Conservation (phyloP, 2,329 filamentous ascomycete genomes). For the Aspergillus clavatus region DNA sequence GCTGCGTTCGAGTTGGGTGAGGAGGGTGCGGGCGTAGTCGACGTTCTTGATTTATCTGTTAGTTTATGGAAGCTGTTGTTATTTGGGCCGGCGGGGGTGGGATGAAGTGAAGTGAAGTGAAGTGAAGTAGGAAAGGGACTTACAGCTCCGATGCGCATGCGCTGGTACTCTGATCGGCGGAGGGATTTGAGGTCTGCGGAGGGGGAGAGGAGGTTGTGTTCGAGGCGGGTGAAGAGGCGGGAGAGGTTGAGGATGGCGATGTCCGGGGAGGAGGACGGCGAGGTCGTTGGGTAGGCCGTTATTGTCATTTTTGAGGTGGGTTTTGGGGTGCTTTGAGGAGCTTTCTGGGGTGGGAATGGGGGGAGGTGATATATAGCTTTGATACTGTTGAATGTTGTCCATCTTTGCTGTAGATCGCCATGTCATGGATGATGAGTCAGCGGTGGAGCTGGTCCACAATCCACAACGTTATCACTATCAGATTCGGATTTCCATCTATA, state of each 20-base stretch:
- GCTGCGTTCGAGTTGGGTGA: slow-evolving; percentile 39
- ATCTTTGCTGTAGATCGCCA: no score
- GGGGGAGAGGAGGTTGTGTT: slow-evolving; percentile 40
- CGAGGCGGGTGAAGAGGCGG: slow-evolving; percentile 41
- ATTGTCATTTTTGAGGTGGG: slow-evolving; percentile 21
- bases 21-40: slow-evolving; percentile 41
- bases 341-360: no score
- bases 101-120: no score
- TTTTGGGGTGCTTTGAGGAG: no score
- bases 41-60: slow-evolving; percentile 31
- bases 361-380: no score
- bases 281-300: slow-evolving; percentile 12
- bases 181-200: slow-evolving; percentile 34
- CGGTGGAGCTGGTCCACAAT: no score
- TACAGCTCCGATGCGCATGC: slow-evolving; percentile 40
- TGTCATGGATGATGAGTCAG: no score
- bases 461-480: no score
- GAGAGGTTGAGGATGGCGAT: slow-evolving; percentile 37
- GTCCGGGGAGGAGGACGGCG: slow-evolving; percentile 19
- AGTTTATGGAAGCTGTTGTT: neutral
- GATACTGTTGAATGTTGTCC: no score
- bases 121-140: no score
- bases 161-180: slow-evolving; percentile 39
- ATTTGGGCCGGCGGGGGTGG: neutral
- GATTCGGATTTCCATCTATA: no score